Percentiles rank a stretch among this genome's conserved stretches.
Evolutionary conservation across 176 grass and related monocot species (phyloP).

Genomic region (Thalia dealbata): DNA sequence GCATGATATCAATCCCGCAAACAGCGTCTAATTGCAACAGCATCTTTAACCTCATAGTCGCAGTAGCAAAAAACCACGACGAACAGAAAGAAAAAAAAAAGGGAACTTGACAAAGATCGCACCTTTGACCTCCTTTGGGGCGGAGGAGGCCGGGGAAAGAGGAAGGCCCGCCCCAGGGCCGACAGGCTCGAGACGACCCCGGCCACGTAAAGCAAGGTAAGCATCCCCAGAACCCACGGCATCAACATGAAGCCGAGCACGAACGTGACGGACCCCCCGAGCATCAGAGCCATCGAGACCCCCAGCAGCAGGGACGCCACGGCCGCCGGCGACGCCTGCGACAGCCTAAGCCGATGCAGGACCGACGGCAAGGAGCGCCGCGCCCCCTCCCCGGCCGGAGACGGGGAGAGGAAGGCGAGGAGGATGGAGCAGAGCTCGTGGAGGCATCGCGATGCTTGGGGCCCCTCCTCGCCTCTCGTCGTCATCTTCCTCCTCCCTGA

Average conservation of each 20-base stretch:
- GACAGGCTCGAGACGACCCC: background rate
- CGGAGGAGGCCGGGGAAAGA: background rate
- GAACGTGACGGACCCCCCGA: background rate
- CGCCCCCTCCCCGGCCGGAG: background rate
- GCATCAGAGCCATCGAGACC: background rate
- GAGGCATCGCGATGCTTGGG: background rate
- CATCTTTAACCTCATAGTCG: background rate
- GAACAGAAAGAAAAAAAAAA: background rate
- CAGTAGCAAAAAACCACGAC: background rate
- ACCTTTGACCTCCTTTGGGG: background rate
- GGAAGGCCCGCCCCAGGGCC: background rate
- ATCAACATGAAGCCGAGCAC: background rate
- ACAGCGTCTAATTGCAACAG: too few relatives aligned
- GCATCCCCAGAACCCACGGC: background rate
- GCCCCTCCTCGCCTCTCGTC: background rate
- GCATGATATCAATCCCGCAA: too few relatives aligned
- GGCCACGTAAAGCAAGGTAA: background rate
- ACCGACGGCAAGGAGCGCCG: background rate
- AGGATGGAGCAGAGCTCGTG: background rate
- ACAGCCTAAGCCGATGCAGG: background rate
- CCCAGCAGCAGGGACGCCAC: background rate
- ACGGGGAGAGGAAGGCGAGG: background rate
- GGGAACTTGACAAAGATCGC: background rate
- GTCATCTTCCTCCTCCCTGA: background rate
- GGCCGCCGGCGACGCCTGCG: background rate